These are phyloP conservation scores for Torulaspora franciscae DNA, from an alignment of 805 yeast genomes.

Conservation along the genomic window DNA sequence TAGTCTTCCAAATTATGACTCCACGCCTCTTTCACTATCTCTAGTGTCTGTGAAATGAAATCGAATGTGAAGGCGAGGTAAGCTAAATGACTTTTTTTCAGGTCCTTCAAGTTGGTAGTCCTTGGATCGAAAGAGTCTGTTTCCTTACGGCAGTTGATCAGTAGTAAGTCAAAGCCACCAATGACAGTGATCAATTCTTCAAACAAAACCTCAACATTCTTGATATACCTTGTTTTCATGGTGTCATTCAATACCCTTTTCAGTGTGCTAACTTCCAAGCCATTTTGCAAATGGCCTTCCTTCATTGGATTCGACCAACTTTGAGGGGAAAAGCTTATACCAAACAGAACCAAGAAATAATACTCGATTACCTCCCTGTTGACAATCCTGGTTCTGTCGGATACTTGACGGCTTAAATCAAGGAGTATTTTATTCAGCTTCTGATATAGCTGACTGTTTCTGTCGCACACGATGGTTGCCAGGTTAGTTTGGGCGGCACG, in stretches of 20 bases:
- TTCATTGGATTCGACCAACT: slow-evolving; percentile 19
- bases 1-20: slow-evolving; percentile 16
- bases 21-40: slow-evolving; percentile 33
- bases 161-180: slow-evolving; percentile 30
- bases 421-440: slow-evolving; percentile 17
- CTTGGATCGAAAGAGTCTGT: slow-evolving; percentile 4
- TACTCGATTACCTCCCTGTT: slow-evolving; percentile 34
- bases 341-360: slow-evolving; percentile 31
- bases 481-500: slow-evolving; percentile 47
- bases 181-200: slow-evolving; percentile 23
- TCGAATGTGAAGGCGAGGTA: slow-evolving; percentile 42
- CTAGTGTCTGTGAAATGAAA: slow-evolving; percentile 37
- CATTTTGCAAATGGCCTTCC: slow-evolving; percentile 7
- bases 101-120: slow-evolving; percentile 10
- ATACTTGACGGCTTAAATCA: slow-evolving; percentile 23
- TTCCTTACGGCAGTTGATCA: slow-evolving; percentile 1
- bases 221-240: slow-evolving; percentile 25
- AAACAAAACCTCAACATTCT: slow-evolving; percentile 27
- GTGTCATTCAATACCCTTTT: slow-evolving; percentile 21
- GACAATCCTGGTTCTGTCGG: slow-evolving; percentile 23
- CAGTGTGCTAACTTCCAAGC: slow-evolving; percentile 17
- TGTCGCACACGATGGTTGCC: slow-evolving; percentile 36
- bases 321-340: slow-evolving; percentile 22
- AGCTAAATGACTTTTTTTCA: slow-evolving; percentile 8
- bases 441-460: slow-evolving; percentile 33